Evolutionary conservation across 2,329 filamentous ascomycete species (phyloP).

Genomic region (Cercospora zeina): DNA sequence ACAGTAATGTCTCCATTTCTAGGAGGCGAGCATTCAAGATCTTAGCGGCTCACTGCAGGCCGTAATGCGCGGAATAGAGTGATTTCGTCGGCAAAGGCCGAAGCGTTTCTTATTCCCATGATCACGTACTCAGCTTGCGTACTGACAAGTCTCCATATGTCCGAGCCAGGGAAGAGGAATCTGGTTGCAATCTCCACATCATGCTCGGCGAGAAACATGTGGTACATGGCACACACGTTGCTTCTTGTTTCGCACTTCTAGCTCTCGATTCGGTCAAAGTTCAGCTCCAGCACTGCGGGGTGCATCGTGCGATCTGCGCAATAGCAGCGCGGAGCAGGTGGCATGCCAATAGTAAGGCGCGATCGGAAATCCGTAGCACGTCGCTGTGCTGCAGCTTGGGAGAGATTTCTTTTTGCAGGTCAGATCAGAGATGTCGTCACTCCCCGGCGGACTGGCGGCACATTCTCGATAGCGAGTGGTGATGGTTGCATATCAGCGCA

Average conservation of each 20-base stretch:
- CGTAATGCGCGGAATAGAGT: neutral
- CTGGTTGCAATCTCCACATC: constrained; percentile 3
- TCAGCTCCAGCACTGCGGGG: constrained; percentile 5
- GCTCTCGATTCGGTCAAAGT: neutral
- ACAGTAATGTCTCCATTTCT: neutral
- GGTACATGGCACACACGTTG: neutral
- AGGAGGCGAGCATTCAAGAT: neutral
- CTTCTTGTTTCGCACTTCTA: constrained; percentile 5
- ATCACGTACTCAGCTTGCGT: neutral
- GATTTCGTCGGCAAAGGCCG: neutral
- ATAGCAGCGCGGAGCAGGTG: neutral
- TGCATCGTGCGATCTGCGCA: neutral
- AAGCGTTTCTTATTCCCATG: neutral
- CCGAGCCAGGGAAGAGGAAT: neutral
- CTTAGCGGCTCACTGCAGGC: neutral
- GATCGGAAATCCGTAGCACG: neutral
- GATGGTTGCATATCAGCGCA: neutral
- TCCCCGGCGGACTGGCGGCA: neutral
- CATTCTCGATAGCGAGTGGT: neutral
- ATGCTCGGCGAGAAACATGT: neutral
- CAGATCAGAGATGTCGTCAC: constrained; percentile 3
- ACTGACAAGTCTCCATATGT: neutral
- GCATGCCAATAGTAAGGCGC: too few species aligned
- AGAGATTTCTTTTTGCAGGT: neutral
- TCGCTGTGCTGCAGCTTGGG: neutral